phyloP scores from a whole-genome alignment of 2,329 filamentous ascomycete species.

The Talaromyces sp. region DNA sequence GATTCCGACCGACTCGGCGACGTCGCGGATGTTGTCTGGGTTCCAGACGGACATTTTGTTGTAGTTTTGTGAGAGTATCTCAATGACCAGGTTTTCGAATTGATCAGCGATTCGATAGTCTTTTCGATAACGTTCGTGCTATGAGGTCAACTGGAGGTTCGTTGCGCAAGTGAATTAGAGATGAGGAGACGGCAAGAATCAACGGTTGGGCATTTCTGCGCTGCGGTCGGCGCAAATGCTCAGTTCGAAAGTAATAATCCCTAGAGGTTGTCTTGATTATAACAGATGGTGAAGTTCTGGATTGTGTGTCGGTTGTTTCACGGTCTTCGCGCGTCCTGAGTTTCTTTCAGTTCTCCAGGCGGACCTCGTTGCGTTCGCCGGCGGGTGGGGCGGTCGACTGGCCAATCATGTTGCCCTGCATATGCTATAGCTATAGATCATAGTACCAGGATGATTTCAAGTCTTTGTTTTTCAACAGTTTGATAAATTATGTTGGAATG shows the following conservation, averaged over 20 bases:
- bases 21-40: conserved; percentile 88
- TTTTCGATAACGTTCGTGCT: neutral
- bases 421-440: neutral
- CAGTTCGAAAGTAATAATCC: neutral
- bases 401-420: neutral
- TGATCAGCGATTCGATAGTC: neutral
- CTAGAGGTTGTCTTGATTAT: neutral
- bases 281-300: neutral
- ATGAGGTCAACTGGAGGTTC: neutral
- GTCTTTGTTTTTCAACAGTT: neutral
- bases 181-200: neutral
- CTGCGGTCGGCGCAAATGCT: neutral
- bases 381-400: neutral
- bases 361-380: neutral
- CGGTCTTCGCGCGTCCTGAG: neutral
- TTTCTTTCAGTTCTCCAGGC: neutral
- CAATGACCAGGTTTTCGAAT: neutral
- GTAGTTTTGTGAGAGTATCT: neutral
- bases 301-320: neutral
- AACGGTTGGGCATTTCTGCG: neutral
- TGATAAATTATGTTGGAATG: neutral
- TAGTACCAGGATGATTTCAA: neutral
- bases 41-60: conserved; percentile 73
- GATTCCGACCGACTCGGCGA: conserved; percentile 93
- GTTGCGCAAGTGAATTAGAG: neutral